phyloP scores from a whole-genome alignment of 2,329 filamentous ascomycete genomes.

The Neophaeococcomyces aloes region DNA sequence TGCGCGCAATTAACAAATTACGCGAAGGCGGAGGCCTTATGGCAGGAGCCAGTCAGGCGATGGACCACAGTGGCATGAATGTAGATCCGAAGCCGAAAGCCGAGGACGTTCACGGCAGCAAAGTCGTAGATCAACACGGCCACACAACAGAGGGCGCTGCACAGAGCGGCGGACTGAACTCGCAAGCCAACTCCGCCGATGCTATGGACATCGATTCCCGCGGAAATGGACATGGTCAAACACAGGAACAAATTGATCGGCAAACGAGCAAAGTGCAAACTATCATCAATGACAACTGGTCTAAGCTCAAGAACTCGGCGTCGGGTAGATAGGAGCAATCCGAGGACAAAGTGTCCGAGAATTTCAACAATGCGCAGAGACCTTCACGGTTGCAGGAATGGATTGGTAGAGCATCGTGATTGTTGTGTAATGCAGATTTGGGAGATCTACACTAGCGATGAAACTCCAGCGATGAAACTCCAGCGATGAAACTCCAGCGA shows the following conservation, averaged over 20 bases:
- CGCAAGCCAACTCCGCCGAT: constrained; percentile 29
- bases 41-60: constrained; percentile 34
- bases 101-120: constrained; percentile 35
- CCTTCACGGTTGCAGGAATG: too few relatives aligned
- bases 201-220: constrained; percentile 48
- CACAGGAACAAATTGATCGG: constrained; percentile 50
- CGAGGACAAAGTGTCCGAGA: too few relatives aligned
- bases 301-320: too few relatives aligned
- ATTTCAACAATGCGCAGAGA: too few relatives aligned
- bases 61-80: constrained; percentile 51
- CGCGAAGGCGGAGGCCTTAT: constrained; percentile 48
- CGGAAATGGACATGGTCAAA: constrained; percentile 51
- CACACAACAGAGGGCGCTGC: constrained; percentile 19
- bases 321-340: too few relatives aligned
- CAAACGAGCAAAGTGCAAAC: constrained; percentile 45
- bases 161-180: constrained; percentile 27
- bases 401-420: too few relatives aligned
- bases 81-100: constrained; percentile 45
- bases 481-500: too few relatives aligned
- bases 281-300: too few relatives aligned
- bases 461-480: too few relatives aligned
- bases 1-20: constrained; percentile 57
- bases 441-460: constrained; percentile 1
- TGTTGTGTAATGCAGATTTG: constrained; percentile 1
- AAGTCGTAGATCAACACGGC: constrained; percentile 30